Evolutionary conservation across 495 filamentous ascomycete genomes (phyloP).

Genomic region (Pseudevernia furfuracea): DNA sequence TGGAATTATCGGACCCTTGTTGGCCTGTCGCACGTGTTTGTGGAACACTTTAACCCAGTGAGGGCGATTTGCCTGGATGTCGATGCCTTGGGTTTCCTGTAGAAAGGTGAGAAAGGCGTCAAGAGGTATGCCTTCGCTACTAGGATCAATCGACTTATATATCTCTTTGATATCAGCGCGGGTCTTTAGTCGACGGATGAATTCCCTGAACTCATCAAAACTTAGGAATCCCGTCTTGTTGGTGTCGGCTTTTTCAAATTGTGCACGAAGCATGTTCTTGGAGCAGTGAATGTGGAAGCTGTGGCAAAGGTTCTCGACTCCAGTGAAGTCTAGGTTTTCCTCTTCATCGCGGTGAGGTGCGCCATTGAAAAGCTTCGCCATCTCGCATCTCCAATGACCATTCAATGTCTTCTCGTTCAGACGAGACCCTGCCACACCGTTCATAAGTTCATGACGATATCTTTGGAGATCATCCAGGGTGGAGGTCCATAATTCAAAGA

Average conservation of each 20-base stretch:
- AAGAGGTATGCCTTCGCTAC: slow-evolving; percentile 57
- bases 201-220: slow-evolving; percentile 70
- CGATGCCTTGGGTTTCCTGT: slow-evolving; percentile 61
- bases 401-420: slow-evolving; percentile 71
- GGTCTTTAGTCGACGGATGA: slow-evolving; percentile 73
- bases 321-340: slow-evolving; percentile 64
- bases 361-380: slow-evolving; percentile 58
- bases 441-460: slow-evolving; percentile 81
- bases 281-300: slow-evolving; percentile 85
- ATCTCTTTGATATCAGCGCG: slow-evolving; percentile 71
- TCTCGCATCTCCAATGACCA: slow-evolving; percentile 79
- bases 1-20: slow-evolving; percentile 40
- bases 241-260: slow-evolving; percentile 67
- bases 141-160: slow-evolving; percentile 45
- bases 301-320: slow-evolving; percentile 74
- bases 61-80: slow-evolving; percentile 55
- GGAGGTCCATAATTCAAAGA: slow-evolving; percentile 70
- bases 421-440: slow-evolving; percentile 65
- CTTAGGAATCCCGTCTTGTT: slow-evolving; percentile 54
- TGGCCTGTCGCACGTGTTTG: slow-evolving; percentile 60
- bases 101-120: slow-evolving; percentile 73
- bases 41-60: slow-evolving; percentile 70
- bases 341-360: slow-evolving; percentile 49
- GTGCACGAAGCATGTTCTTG: slow-evolving; percentile 60
- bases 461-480: slow-evolving; percentile 72